Percentiles rank a stretch among this genome's conserved stretches.
Conservation (phyloP, 192 early-diverging fungal species). For the Backusella tarrabulga region DNA sequence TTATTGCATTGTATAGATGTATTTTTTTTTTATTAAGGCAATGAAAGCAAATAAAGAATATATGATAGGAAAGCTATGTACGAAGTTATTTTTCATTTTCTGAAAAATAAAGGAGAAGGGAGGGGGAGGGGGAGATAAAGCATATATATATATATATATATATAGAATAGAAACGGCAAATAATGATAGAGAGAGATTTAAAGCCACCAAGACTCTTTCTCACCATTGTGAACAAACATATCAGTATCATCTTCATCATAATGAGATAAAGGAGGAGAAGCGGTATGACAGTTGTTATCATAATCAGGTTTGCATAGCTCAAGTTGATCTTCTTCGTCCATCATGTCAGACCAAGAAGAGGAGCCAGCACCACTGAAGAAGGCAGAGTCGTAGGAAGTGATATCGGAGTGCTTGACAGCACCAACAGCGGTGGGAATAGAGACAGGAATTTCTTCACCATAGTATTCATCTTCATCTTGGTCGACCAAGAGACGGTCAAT, state of each 20-base stretch:
- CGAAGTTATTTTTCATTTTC: background rate
- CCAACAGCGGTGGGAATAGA: constrained; percentile 26
- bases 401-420: background rate
- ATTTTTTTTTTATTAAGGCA: constrained; percentile 3
- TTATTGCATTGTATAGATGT: background rate
- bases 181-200: background rate
- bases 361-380: constrained; percentile 22
- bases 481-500: constrained; percentile 13
- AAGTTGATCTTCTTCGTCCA: constrained; percentile 30
- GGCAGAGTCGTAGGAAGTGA: constrained; percentile 32
- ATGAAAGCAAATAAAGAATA: constrained; percentile 6
- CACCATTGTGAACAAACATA: constrained; percentile 36
- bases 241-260: constrained; percentile 30
- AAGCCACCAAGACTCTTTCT: constrained; percentile 39
- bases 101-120: background rate
- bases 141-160: constrained; percentile 14
- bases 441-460: constrained; percentile 7
- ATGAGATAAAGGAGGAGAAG: constrained; percentile 9
- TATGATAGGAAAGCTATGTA: background rate
- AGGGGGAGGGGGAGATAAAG: background rate
- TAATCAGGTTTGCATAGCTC: background rate
- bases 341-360: constrained; percentile 37
- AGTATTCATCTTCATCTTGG: constrained; percentile 13
- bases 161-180: background rate
- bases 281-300: background rate